Base-by-base conservation (phyloP, 495 filamentous ascomycete species). In the Pyrenula aspistea region DNA sequence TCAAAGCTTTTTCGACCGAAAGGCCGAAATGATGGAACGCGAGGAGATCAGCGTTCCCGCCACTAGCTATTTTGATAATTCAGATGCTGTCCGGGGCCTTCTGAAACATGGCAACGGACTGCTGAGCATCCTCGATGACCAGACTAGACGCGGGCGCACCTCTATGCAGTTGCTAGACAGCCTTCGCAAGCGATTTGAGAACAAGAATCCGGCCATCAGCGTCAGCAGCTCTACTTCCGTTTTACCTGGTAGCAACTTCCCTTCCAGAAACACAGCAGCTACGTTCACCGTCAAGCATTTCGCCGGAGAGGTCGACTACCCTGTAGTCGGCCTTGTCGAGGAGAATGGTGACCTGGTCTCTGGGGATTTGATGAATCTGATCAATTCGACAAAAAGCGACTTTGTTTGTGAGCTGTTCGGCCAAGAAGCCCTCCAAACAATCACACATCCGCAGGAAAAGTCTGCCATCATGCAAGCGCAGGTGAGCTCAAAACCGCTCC, bases 21-120 rank as follows among this genome's bases (percentile, higher is more conserved):
- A 89, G 66, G 89, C 89, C 0, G 91, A 96, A 59, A 78, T 93
- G 67, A 73, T 97, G 53, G 91, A 98, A 62, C 87, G 84, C 20
- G 93, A 98, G 71, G 93, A 96, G 64, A 86, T 97, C 8, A 78
- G 73, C 12, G 89, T 98, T 4, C 80, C 91, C 2, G 85, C 90
- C 0, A 95, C 92, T 0, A 93, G 88, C 72, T 98, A 96, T 66
- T 98, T 95, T 56, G 93, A 98, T 70, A 98, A 97, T 70, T 87
- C 86, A 0, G 93, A 97, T 66, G 89, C 90, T 24, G 91, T 95
- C 23, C 88, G 86, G 57, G 92, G 88, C 0, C 71, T 98, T 25
- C 71, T 97, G 58, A 98, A 98, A 70, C 79, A 88, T 47, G 87
- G 89, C 31, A 97, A 97, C 66, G 93, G 93, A 2, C 68, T 98